Evolutionary conservation across 2,329 filamentous ascomycete species (phyloP).

Genomic region (Aspergillus alliaceus): DNA sequence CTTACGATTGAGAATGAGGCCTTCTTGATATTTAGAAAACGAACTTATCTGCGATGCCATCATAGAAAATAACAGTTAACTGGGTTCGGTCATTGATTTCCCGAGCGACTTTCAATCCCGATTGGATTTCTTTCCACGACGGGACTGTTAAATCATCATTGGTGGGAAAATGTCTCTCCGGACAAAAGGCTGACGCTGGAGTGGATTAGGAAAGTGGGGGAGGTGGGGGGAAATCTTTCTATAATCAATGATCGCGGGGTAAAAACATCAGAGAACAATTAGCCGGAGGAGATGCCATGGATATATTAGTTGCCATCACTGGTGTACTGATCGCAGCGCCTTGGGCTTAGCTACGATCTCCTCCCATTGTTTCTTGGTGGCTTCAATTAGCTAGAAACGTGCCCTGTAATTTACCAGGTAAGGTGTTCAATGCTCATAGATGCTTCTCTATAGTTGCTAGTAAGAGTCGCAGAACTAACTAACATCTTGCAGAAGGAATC

Average conservation of each 20-base stretch:
- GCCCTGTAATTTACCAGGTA: background rate
- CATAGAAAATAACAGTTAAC: background rate
- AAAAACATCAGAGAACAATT: background rate
- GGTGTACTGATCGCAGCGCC: background rate
- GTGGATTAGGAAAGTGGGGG: conserved; percentile 1
- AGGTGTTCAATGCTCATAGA: background rate
- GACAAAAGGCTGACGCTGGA: background rate
- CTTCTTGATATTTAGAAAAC: background rate
- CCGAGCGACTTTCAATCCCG: background rate
- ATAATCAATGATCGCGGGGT: conserved; percentile 1
- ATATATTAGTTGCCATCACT: background rate
- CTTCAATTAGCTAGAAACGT: background rate
- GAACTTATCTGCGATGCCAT: background rate
- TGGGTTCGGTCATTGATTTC: conserved; percentile 7
- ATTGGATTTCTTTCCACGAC: background rate
- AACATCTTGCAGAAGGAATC: background rate
- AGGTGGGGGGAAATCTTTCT: too few species aligned
- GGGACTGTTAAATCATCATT: background rate
- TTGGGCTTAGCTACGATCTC: background rate
- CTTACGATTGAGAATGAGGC: background rate
- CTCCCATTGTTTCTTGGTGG: too few species aligned
- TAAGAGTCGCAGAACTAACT: background rate
- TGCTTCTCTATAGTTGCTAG: background rate
- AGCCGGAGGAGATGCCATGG: background rate
- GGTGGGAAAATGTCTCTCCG: conserved; percentile 5